phyloP scores from a whole-genome alignment of 2,329 filamentous ascomycete species.

The Alternaria alternata region DNA sequence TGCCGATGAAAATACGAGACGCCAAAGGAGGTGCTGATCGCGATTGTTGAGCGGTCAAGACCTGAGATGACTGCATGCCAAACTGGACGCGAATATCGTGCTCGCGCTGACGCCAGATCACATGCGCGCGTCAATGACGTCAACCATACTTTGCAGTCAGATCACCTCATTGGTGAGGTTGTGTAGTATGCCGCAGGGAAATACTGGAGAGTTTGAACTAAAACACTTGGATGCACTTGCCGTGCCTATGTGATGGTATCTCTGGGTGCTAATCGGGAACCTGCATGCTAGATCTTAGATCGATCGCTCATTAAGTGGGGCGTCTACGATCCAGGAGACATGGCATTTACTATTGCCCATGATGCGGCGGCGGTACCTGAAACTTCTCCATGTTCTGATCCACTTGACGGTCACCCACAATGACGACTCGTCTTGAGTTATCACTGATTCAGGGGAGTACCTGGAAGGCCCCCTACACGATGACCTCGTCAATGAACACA shows the following conservation, averaged over 20 bases:
- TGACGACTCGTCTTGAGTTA: not conserved
- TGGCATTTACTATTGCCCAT: conserved; percentile 11
- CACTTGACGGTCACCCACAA: not conserved
- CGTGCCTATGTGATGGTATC: not conserved
- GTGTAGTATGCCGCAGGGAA: not conserved
- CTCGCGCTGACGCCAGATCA: conserved; percentile 18
- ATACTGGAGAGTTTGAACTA: not conserved
- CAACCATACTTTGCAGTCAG: not conserved
- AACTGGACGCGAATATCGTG: not conserved
- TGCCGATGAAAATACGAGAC: not conserved
- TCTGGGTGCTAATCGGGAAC: not conserved
- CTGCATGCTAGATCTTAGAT: conserved; percentile 15
- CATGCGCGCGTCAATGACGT: conserved; percentile 16
- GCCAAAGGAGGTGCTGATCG: not conserved
- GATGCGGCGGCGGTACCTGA: not conserved
- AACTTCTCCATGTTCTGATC: conserved; percentile 7
- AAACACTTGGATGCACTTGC: not conserved
- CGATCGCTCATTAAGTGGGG: conserved; percentile 4
- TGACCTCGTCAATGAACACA: conserved; percentile 10
- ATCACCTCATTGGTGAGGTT: not conserved
- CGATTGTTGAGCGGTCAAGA: conserved; percentile 8
- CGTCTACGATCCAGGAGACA: conserved; percentile 4
- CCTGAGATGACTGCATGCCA: not conserved
- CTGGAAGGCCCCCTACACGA: not conserved
- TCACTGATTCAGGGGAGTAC: not conserved